phyloP scores from a whole-genome alignment of 2,329 filamentous ascomycete species.

The Colletotrichum karsti region DNA sequence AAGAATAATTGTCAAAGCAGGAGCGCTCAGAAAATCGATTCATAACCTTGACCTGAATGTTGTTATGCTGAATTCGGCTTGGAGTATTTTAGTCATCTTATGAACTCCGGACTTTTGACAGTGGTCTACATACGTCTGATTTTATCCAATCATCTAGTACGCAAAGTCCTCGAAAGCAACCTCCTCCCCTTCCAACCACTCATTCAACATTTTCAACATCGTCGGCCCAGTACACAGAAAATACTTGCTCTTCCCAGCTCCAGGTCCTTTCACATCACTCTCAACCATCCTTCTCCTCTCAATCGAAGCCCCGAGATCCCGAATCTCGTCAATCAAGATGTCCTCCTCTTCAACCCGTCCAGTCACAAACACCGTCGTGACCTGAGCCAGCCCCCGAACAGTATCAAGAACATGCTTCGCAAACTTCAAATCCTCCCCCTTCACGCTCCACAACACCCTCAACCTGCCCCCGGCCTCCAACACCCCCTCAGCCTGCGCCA shows the following conservation, averaged over 20 bases:
- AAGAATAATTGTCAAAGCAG: too few species aligned
- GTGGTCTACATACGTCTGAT: background rate
- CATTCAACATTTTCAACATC: conserved; percentile 49
- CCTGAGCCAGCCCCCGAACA: conserved; percentile 58
- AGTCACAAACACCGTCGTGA: conserved; percentile 73
- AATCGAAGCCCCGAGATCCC: conserved; percentile 43
- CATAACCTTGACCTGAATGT: too few species aligned
- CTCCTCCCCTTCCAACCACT: conserved; percentile 63
- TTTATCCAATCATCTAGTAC: conserved; percentile 51
- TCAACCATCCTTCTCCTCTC: conserved; percentile 46
- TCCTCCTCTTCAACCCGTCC: conserved; percentile 43
- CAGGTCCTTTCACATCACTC: conserved; percentile 46
- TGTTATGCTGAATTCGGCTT: too few species aligned
- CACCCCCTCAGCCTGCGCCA: conserved; percentile 69
- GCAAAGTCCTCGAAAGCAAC: conserved; percentile 69
- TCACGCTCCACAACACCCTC: conserved; percentile 74
- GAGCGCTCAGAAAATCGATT: too few species aligned
- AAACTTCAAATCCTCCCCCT: conserved; percentile 67
- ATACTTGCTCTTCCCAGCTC: conserved; percentile 56
- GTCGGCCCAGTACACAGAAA: conserved; percentile 57
- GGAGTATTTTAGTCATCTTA: too few species aligned
- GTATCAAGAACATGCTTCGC: conserved; percentile 66
- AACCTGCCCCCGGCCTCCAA: conserved; percentile 52
- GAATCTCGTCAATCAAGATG: conserved; percentile 43
- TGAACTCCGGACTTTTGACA: too few species aligned